Conservation (phyloP, 1,284 basidiomycete genomes). For the Tylopilus sp. region DNA sequence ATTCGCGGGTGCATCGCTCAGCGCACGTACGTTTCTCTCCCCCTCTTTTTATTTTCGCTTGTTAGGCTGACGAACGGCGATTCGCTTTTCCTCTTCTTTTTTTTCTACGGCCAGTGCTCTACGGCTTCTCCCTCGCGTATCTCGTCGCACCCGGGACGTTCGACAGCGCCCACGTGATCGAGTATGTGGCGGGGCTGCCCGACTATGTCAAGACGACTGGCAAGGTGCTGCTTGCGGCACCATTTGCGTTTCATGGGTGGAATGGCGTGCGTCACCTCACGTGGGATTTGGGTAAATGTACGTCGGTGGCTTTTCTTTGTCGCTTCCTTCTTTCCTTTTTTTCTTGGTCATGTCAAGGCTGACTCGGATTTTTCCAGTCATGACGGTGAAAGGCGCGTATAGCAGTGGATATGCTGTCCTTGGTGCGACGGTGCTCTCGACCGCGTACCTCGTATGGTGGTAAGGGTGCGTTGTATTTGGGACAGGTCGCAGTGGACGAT, state of each 20-base stretch:
- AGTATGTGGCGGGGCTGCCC: conserved; percentile 65
- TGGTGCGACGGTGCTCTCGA: conserved; percentile 73
- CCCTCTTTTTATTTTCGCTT: not conserved
- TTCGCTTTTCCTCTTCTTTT: too few species aligned
- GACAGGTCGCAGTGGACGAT: not conserved
- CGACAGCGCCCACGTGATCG: conserved; percentile 74
- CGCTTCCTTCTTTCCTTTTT: not conserved
- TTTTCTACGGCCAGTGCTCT: too few species aligned
- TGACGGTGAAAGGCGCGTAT: conserved; percentile 77
- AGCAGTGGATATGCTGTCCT: conserved; percentile 77
- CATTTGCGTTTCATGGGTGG: conserved; percentile 86
- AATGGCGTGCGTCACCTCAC: conserved; percentile 89
- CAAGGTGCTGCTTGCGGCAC: conserved; percentile 74
- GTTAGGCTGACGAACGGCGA: not conserved
- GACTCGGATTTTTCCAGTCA: conserved; percentile 45
- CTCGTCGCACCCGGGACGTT: conserved; percentile 77
- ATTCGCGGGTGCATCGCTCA: conserved; percentile 75
- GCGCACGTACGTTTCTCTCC: conserved; percentile 52
- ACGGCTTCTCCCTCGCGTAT: conserved; percentile 86
- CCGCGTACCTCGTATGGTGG: conserved; percentile 53
- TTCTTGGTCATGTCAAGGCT: not conserved
- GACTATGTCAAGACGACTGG: conserved; percentile 68
- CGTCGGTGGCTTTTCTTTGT: conserved; percentile 33
- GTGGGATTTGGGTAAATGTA: conserved; percentile 91
- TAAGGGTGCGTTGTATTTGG: conserved; percentile 18